Evolutionary conservation across 176 grass and related monocot species (phyloP), one percentile per base, ranked within the genome.

Genomic region (Juncus effusus): DNA sequence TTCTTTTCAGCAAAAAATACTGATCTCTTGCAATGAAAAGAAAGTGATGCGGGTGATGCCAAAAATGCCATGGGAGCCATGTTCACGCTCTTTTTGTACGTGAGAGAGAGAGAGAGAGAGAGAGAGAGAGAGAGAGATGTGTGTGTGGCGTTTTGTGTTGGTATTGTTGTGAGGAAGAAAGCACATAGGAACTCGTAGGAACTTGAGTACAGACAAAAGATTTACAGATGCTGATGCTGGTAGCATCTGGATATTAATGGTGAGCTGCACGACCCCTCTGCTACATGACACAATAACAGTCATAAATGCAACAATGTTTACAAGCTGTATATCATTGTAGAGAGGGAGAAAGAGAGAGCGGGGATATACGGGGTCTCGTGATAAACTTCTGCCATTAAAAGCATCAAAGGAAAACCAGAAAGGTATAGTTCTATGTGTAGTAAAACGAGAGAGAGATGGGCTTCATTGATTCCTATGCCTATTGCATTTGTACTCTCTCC

Each of bases 161-260:
- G 54, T 51, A 15, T 57, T 72, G 14, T 13, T 44, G 68, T 58
- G 15, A 42, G 66, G 15, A 19, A 2, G 10, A 69, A 15, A 58
- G 53, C 58, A 41, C 53, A 59, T 72, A 15, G 69, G 36, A 58
- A 58, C 42, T 38, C 39, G 68, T 72, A 55, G 54, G 38, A 38
- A 8, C 35, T 47, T 47, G 44, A 47, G 44, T 47, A 59, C 13
- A 72, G 54, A 72, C 54, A 72, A 70, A 72, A 72, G 69, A n/a
- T 56, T 72, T 57, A 45, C 14, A 58, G 54, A 72, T 72, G 52
- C 66, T 70, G 66, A 38, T 57, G 54, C 14, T 47, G 44, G 11
- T 72, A 45, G 40, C 50, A 72, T 72, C 40, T 59, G 69, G 40
- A 56, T 59, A 72, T 59, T 72, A 72, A 72, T 72, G 54, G 68